These are phyloP conservation scores for Colletotrichum sp. DNA, from an alignment of 2,329 filamentous ascomycete genomes.

Conservation along the genomic window DNA sequence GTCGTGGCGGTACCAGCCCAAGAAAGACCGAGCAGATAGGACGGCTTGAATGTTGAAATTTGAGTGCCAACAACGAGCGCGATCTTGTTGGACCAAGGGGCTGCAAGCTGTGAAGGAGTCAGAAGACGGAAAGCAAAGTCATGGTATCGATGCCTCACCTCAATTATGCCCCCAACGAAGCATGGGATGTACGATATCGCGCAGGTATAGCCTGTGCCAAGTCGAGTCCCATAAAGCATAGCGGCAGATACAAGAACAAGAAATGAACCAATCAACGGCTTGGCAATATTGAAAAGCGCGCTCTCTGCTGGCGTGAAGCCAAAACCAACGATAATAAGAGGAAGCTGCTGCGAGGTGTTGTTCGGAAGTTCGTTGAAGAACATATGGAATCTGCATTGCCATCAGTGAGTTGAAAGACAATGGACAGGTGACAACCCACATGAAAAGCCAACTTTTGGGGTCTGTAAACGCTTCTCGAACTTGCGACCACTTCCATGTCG, in stretches of 20 bases:
- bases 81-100: slow-evolving; percentile 30
- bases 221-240: slow-evolving; percentile 23
- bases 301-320: slow-evolving; percentile 28
- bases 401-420: not conserved
- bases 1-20: slow-evolving; percentile 29
- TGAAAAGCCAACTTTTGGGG: slow-evolving; percentile 26
- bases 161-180: slow-evolving; percentile 26
- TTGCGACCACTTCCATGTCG: slow-evolving; percentile 27
- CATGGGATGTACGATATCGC: slow-evolving; percentile 29
- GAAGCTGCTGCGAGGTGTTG: slow-evolving; percentile 29
- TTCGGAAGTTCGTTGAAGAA: slow-evolving; percentile 31
- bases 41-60: slow-evolving; percentile 33
- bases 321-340: slow-evolving; percentile 26
- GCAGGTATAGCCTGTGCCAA: slow-evolving; percentile 28
- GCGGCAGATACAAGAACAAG: slow-evolving; percentile 24
- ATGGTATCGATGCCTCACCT: not conserved
- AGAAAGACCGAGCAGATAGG: slow-evolving; percentile 29
- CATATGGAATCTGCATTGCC: slow-evolving; percentile 24
- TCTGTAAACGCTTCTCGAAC: slow-evolving; percentile 25
- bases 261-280: slow-evolving; percentile 20
- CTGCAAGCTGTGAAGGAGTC: slow-evolving; percentile 8
- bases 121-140: not conserved
- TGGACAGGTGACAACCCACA: not conserved
- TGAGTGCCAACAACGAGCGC: slow-evolving; percentile 31
- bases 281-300: slow-evolving; percentile 28